phyloP scores from a whole-genome alignment of 805 yeast genomes.

The Zygosaccharomyces pseudorouxii region DNA sequence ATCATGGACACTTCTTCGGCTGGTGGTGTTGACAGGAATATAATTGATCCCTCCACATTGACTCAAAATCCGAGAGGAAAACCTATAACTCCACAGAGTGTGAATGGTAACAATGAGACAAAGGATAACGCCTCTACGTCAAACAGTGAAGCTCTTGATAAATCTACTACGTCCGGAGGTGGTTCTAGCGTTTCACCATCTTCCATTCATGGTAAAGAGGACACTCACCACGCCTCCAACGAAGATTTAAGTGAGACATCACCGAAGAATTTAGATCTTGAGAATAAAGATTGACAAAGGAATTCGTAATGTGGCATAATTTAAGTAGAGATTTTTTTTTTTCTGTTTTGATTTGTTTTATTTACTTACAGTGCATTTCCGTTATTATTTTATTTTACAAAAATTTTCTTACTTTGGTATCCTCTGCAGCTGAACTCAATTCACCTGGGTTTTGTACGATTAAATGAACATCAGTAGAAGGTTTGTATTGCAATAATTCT shows the following conservation, averaged over 20 bases:
- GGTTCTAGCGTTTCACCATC: constrained; percentile 11
- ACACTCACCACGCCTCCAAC: not conserved
- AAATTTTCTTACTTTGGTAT: constrained; percentile 37
- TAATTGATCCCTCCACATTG: not conserved
- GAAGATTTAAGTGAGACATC: constrained; percentile 1
- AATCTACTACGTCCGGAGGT: not conserved
- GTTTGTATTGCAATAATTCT: constrained; percentile 27
- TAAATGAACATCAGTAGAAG: constrained; percentile 35
- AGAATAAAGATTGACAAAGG: constrained; percentile 8
- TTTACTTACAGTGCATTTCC: not conserved
- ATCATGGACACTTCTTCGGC: not conserved
- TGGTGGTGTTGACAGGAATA: not conserved
- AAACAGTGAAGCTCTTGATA: not conserved
- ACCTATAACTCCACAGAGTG: constrained; percentile 19
- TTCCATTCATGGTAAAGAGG: constrained; percentile 8
- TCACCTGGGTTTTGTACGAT: constrained; percentile 41
- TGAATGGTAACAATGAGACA: constrained; percentile 6
- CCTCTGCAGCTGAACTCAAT: constrained; percentile 36
- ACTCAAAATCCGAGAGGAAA: constrained; percentile 9
- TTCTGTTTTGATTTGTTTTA: not conserved
- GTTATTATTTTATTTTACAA: constrained; percentile 21
- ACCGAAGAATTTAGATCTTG: not conserved
- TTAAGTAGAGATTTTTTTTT: not conserved
- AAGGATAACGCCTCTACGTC: constrained; percentile 8
- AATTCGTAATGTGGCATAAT: not conserved